These are phyloP conservation scores for Boletus pseudopeckii DNA, from an alignment of 768 basidiomycete genomes.

Conservation along the genomic window DNA sequence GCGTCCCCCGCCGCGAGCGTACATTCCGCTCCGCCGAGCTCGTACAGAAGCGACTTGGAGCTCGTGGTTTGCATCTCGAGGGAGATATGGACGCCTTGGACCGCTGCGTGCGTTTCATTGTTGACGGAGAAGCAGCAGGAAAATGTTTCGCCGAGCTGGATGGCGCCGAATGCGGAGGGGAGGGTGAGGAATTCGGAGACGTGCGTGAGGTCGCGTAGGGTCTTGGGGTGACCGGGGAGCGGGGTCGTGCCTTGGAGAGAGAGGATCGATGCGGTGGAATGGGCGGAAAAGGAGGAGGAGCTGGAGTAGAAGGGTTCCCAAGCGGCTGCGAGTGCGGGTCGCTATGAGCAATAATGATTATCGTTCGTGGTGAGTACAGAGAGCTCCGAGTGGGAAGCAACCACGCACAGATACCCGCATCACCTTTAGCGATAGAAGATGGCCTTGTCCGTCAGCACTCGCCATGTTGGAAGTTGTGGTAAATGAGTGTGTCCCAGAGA, in stretches of 20 bases:
- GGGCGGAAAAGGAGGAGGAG: conserved; percentile 76
- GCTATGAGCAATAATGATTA: conserved; percentile 37
- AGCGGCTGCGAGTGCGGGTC: conserved; percentile 68
- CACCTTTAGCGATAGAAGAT: conserved; percentile 77
- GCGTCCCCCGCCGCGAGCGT: conserved; percentile 54
- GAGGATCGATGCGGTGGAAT: conserved; percentile 72
- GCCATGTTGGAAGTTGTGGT: conserved; percentile 9
- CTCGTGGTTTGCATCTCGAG: conserved; percentile 86
- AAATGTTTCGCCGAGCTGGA: conserved; percentile 89
- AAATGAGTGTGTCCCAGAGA: background rate
- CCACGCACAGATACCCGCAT: conserved; percentile 82
- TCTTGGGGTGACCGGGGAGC: conserved; percentile 75
- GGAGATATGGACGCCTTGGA: conserved; percentile 62
- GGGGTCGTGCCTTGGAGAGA: conserved; percentile 74
- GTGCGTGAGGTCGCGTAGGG: conserved; percentile 76
- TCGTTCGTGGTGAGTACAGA: background rate
- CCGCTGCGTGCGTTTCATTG: conserved; percentile 63
- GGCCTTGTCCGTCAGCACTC: conserved; percentile 51
- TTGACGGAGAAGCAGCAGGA: conserved; percentile 78
- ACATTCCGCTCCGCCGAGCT: conserved; percentile 54
- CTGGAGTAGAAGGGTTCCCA: conserved; percentile 90
- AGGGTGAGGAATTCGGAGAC: conserved; percentile 76
- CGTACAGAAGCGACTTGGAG: conserved; percentile 58
- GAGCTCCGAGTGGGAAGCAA: background rate
- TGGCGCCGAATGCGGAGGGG: conserved; percentile 79